Evolutionary conservation across 495 filamentous ascomycete species (phyloP), one percentile per base, ranked within the genome.

Genomic region (Coniosporium apollinis): DNA sequence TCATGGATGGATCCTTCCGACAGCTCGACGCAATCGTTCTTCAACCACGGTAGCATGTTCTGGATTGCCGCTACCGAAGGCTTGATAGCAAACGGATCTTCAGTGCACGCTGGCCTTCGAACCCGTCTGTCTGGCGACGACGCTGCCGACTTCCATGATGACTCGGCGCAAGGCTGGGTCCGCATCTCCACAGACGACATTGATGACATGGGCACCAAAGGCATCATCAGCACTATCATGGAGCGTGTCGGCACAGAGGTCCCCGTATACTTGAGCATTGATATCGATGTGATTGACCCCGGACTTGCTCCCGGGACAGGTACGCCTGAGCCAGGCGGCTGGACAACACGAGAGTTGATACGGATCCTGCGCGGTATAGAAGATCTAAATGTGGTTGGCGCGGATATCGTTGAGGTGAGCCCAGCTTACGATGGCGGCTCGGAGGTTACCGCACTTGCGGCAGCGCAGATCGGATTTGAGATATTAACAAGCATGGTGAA

Each of bases 31-130:
- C 79, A 81, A 49, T 63, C 69, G 6, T 64, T 70, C 39, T 91
- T 87, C 59, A 87, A 74, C 49, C 82, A 91, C 54, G 82, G 82
- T 3, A 75, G 65, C 31, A 85, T 87, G 71, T 89, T 91, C 64
- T 81, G 79, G 70, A 65, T 83, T 32, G 82, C 82, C 2, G 71
- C 69, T 30, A 67, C 71, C 17, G 82, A 87, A 52, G 78, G 78
- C 0, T 54, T 87, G 17, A 70, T 87, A 29, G 58, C 67, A 22
- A 79, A 82, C 44, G 52, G 55, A 14, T 74, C 67, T 3, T 79
- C 71, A 13, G 76, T 82, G 13, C 82, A 89, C 50, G 82, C 79
- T 1, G 81, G 82, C 1, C 62, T 89, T 25, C 67, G 80, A 17
- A 87, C 79, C 0, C 57, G 81, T 0, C 56, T 89, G 17, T 72